Base-by-base conservation (phyloP, 179 eudicot species). In the Spergularia azorica region DNA sequence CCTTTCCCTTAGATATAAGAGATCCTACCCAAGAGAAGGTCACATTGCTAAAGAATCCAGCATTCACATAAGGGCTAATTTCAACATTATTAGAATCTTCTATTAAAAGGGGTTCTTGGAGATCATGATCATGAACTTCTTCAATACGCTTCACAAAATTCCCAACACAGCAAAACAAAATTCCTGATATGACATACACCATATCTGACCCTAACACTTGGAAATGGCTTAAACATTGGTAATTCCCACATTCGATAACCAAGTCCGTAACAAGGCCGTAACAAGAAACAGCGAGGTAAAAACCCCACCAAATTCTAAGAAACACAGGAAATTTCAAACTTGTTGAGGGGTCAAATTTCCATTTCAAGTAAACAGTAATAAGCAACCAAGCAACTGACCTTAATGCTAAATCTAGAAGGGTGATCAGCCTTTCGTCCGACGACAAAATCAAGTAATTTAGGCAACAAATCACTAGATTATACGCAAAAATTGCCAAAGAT, bases 21-120 rank as follows among this genome's bases (percentile, higher is more conserved):
- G 88, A 81, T 14, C 87, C 76, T 74, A 90, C 78, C 97, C 97
- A 92, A 64, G 91, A 80, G 84, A 92, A 92, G 56, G 88, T 83
- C n/a, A 92, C 73, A 56, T 83, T 78, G 68, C 97, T 92, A 71
- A 88, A 72, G 12, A 90, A 16, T 61, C 83, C 77, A 79, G 88
- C 90, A 76, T 70, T 86, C 1, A 83, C 74, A 77, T 84, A 86
- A 77, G 95, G 93, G 74, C 88, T 83, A 39, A 79, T 64, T 62
- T 78, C 57, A 79, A 84, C 63, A 71, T 74, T 70, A 75, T 83
- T 21, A 17, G 46, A 26, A 9, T 55, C 14, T 12, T 10, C 58
- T 0, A 1, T 15, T 55, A 55, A 0, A 55, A 55, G 58, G 58
- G 16, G 58, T 55, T 55, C 58, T 55, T 15, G 58, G 46, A 63